These are phyloP conservation scores for Uronychia setigera DNA, from an alignment of 73 alveolate species.

Conservation along the genomic window DNA sequence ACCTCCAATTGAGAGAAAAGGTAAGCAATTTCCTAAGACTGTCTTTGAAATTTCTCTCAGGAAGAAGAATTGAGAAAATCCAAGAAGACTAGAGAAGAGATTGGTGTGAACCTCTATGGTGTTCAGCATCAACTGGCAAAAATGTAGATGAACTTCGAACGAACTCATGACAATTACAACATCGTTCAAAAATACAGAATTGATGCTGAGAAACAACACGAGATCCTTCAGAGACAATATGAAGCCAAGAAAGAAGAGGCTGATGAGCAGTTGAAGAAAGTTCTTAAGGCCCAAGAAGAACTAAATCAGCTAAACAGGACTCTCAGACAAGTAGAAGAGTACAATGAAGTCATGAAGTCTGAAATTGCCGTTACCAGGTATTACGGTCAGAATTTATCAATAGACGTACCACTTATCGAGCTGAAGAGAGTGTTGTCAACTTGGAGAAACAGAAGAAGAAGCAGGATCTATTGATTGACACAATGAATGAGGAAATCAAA, in stretches of 20 bases:
- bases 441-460: conserved; percentile 87
- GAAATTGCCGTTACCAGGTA: conserved; percentile 85
- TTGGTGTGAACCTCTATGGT: conserved; percentile 90
- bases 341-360: conserved; percentile 94
- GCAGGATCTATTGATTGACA: conserved; percentile 83
- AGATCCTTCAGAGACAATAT: conserved; percentile 69
- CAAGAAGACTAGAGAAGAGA: conserved; percentile 80
- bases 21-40: background rate
- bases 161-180: conserved; percentile 88
- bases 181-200: conserved; percentile 80
- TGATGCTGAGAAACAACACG: conserved; percentile 83
- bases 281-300: conserved; percentile 86
- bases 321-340: conserved; percentile 92
- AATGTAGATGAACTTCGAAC: conserved; percentile 83
- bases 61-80: conserved; percentile 81
- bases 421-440: conserved; percentile 93
- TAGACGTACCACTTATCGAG: conserved; percentile 90
- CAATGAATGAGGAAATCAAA: conserved; percentile 90
- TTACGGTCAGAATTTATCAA: background rate
- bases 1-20: conserved; percentile 73
- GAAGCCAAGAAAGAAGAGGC: conserved; percentile 82
- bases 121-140: conserved; percentile 88
- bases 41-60: background rate
- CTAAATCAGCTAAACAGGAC: conserved; percentile 86
- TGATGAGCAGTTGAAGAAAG: conserved; percentile 81